Evolutionary conservation across 495 filamentous ascomycete genomes (phyloP).

Genomic region (Penicillium fimorum): DNA sequence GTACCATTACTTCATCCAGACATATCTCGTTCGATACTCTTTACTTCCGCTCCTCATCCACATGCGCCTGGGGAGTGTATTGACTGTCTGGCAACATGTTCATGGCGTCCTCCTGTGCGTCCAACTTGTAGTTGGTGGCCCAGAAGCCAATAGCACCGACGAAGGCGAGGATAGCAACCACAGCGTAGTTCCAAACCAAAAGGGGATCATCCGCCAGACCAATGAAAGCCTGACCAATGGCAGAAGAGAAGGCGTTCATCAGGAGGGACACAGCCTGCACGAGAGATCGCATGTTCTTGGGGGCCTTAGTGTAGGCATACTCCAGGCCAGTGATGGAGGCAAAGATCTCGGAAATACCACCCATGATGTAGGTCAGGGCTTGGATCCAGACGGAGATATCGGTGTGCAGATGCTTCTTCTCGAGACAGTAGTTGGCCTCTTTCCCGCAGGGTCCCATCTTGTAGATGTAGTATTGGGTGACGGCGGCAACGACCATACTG

Average conservation of each 20-base stretch:
- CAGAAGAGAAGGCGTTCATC: conserved; percentile 65
- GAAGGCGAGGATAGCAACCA: conserved; percentile 60
- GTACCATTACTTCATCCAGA: background rate
- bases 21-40: conserved; percentile 1
- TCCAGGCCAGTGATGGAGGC: conserved; percentile 64
- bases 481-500: conserved; percentile 65
- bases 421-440: conserved; percentile 48
- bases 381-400: conserved; percentile 65
- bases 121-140: conserved; percentile 55
- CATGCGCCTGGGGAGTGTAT: conserved; percentile 15
- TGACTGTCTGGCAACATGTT: conserved; percentile 45
- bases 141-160: conserved; percentile 62
- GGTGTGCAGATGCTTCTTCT: conserved; percentile 29
- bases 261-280: conserved; percentile 68
- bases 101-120: conserved; percentile 62
- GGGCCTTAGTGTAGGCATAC: conserved; percentile 79
- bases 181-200: conserved; percentile 63
- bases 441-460: conserved; percentile 56
- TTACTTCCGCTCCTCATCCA: conserved; percentile 21
- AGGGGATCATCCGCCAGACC: conserved; percentile 64
- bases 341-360: conserved; percentile 73
- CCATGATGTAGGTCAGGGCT: conserved; percentile 61
- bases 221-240: conserved; percentile 67
- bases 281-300: conserved; percentile 71
- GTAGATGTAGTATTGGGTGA: conserved; percentile 73